Evolutionary conservation across 202 grass and related monocot genomes (phyloP).

Genomic region (Musa balbisiana): DNA sequence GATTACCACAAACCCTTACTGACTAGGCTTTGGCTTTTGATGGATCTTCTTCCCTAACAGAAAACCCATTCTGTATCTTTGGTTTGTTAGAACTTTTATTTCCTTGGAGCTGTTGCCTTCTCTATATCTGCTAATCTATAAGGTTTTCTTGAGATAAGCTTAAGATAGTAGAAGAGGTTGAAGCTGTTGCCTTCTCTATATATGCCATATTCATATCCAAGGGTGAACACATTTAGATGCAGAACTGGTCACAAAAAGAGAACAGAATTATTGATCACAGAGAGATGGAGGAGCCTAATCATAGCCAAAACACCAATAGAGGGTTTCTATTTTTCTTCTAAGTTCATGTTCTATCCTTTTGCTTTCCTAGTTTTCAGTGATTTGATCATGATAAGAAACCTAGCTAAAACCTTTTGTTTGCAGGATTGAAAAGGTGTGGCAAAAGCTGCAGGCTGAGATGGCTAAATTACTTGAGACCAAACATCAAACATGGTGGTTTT

Average conservation of each 20-base stretch:
- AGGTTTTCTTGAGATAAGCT: too few species aligned
- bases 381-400: neutral
- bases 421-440: conserved; percentile 58
- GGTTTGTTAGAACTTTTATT: neutral
- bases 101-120: too few species aligned
- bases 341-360: neutral
- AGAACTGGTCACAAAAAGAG: too few species aligned
- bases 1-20: neutral
- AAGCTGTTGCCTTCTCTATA: too few species aligned
- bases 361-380: conserved; percentile 1
- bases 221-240: too few species aligned
- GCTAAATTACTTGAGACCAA: conserved; percentile 66
- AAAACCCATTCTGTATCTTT: neutral
- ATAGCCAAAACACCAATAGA: too few species aligned
- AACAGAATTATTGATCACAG: too few species aligned
- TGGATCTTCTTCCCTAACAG: neutral
- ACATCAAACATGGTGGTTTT: conserved; percentile 62
- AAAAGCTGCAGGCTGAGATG: conserved; percentile 68
- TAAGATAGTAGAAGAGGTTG: too few species aligned
- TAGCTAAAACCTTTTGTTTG: conserved; percentile 7
- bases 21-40: neutral
- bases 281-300: too few species aligned
- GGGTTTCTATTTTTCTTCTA: too few species aligned
- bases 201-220: too few species aligned
- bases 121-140: too few species aligned